phyloP scores from a whole-genome alignment of 108 stramenopile species.

The Seminavis robusta region DNA sequence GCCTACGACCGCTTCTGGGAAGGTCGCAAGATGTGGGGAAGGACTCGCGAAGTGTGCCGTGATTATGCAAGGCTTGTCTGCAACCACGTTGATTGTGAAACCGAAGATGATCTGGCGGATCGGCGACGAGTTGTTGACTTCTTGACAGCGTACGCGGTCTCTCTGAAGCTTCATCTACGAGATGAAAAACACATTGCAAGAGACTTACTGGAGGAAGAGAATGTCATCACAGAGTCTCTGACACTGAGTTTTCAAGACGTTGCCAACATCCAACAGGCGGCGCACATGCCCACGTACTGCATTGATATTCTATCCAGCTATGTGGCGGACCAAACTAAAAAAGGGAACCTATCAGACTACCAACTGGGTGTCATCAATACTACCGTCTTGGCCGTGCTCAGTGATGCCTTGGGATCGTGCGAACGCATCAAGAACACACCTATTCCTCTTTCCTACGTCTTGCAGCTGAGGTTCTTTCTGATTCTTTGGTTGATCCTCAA shows the following conservation, averaged over 20 bases:
- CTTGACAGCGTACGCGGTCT: slow-evolving; percentile 1
- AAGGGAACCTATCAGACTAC: slow-evolving; percentile 5
- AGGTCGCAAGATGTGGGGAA: slow-evolving; percentile 12
- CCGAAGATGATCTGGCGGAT: background rate
- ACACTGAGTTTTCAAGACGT: slow-evolving; percentile 7
- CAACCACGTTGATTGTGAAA: background rate
- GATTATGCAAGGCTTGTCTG: background rate
- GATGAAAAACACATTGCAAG: slow-evolving; percentile 3
- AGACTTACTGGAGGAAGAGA: too few species aligned
- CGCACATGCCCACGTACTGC: slow-evolving; percentile 7
- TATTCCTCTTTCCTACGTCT: slow-evolving; percentile 5
- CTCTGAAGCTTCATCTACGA: slow-evolving; percentile 9
- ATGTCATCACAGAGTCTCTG: background rate
- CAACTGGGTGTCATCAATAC: background rate
- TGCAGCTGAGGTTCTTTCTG: slow-evolving; percentile 14
- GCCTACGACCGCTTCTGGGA: slow-evolving; percentile 14
- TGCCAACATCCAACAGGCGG: slow-evolving; percentile 1
- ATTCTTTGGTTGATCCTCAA: slow-evolving; percentile 8
- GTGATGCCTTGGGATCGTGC: slow-evolving; percentile 6
- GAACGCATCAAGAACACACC: slow-evolving; percentile 9
- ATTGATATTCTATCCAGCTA: slow-evolving; percentile 6
- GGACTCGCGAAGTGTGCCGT: background rate
- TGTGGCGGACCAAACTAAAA: background rate
- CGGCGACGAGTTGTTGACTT: slow-evolving; percentile 8
- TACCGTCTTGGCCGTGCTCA: background rate